phyloP scores from a whole-genome alignment of 352 stramenopile species.

The Globisporangium apiculatum region DNA sequence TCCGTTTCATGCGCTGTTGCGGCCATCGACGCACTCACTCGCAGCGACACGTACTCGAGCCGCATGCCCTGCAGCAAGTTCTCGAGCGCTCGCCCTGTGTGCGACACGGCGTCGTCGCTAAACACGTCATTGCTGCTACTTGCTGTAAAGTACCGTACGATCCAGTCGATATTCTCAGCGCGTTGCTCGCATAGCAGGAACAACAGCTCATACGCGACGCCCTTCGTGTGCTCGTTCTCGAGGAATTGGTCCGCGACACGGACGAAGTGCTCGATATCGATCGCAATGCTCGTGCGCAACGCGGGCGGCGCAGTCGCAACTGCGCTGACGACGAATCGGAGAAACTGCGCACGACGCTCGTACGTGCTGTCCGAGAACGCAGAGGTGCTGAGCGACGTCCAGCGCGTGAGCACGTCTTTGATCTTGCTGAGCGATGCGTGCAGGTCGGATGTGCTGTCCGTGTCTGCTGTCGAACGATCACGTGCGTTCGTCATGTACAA shows the following conservation, averaged over 20 bases:
- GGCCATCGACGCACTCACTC: constrained; percentile 2
- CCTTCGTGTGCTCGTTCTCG: background rate
- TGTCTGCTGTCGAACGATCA: no score
- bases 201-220: constrained; percentile 9
- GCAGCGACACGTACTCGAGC: constrained; percentile 7
- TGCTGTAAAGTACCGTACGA: constrained; percentile 2
- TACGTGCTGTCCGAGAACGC: background rate
- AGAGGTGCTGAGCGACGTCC: constrained; percentile 3
- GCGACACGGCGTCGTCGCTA: background rate
- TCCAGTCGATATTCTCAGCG: background rate
- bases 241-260: constrained; percentile 4
- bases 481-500: constrained; percentile 9
- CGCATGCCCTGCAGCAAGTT: constrained; percentile 1
- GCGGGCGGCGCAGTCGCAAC: background rate
- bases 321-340: constrained; percentile 2
- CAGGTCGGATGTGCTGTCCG: background rate
- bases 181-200: constrained; percentile 7
- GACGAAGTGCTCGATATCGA: background rate
- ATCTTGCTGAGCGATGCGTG: background rate
- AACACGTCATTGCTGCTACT: background rate
- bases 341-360: constrained; percentile 5
- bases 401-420: background rate
- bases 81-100: background rate
- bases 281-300: background rate
- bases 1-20: constrained; percentile 5